Base-by-base conservation (phyloP, 352 stramenopile species). In the Phytophthora sojae region DNA sequence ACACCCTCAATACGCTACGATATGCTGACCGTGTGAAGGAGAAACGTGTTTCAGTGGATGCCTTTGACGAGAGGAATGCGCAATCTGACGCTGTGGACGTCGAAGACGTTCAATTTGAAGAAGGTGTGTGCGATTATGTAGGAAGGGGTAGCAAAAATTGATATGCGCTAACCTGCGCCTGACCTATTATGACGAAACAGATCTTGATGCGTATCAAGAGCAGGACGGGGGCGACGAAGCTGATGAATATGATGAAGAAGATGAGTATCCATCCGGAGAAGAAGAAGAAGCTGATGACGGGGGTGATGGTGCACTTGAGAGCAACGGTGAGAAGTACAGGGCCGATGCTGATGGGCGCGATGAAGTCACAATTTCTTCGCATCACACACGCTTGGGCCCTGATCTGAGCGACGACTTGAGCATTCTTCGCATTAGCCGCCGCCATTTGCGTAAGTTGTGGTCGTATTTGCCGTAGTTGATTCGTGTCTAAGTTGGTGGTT, bases 1-100 rank as follows among this genome's bases (percentile, higher is more conserved):
- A 99, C 77, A 99, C 97, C 4, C 72, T 99, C 23, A 99, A 99
- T 74, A 99, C 97, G 2, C 85, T 99, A 5, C 86, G 97, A 5
- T 99, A 99, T 73, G 97, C 97, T 2, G 96, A 99, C 79, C 90
- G 96, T 14, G 96, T 99, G 26, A 99, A 99, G 74, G 96, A 99
- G 56, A 98, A 98, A 72, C 92, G 77, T 47, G 89, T 95, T 17
- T 88, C 86, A 21, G 83, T 85, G 0, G 80, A 95, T 71, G 86
- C 72, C 1, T 91, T 91, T 63, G 83, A 86, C 29, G 85, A 92
- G 14, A 45, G 61, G 6, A 70, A 57, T 64, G 59, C 44, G 0
- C 71, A 76, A 4, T 72, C 71, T 6, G 75, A 69, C 29, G 60
- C 63, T 15, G 79, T 93, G 14, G 85, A 87, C 39, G 56, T 91